Evolutionary conservation across 2,329 filamentous ascomycete genomes (phyloP), one percentile per base, ranked within the genome.

Genomic region (Fusarium napiforme): DNA sequence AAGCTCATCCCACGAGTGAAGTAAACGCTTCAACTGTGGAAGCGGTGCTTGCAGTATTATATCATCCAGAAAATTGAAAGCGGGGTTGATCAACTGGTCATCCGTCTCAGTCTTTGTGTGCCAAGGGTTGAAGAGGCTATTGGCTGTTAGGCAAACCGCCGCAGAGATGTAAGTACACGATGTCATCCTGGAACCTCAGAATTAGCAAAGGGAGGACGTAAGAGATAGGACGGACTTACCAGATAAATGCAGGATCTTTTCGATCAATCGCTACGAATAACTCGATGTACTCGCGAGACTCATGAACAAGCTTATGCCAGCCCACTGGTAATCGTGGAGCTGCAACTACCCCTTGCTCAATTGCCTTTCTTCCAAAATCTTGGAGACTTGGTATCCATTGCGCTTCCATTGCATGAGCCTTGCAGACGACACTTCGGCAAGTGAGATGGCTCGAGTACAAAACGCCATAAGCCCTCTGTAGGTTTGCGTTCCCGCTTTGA

Each of bases 381-480:
- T 46, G 40, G 3, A 68, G 6, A 7, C 8, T 49, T 30, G 58
- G 30, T 19, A 49, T 56, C 64, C 61, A 64, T 4, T n/a, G 40
- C 5, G 10, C 39, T 9, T 60, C 67, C 63, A 69, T 52, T 0
- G 50, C 23, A 40, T 69, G 46, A 11, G 42, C 64, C 5, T 52
- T 40, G 28, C 40, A 65, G 5, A 69, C 19, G 2, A 49, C 16
- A 2, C 46, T 53, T 3, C 57, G 45, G 10, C 63, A 74, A 2
- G 46, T 30, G 2, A 74, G 57, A 21, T 50, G 59, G 7, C 47
- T 67, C 0, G 71, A 59, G 42, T 74, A 72, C 4, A 74, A 43
- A 15, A 71, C 50, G 2, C 50, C 62, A 30, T 71, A 68, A 0
- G 42, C 52, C 19, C 64, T 36, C 9, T 32, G 50, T 6, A 45